Evolutionary conservation across 1,284 basidiomycete species (phyloP).

Genomic region (Leccinum ambiguum): DNA sequence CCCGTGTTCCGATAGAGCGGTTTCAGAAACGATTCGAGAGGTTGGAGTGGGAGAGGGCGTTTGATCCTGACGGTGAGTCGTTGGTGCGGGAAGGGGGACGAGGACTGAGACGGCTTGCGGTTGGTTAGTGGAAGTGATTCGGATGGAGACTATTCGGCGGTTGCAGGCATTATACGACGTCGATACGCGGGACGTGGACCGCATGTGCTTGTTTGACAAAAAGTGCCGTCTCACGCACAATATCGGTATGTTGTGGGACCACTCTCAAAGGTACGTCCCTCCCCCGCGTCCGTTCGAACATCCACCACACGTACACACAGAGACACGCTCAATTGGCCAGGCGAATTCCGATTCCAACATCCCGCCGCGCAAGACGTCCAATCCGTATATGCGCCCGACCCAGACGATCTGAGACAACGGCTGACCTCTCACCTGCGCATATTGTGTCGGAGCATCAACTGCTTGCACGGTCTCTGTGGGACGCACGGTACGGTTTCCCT

Average conservation of each 20-base stretch:
- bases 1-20: slow-evolving; percentile 32
- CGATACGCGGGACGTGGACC: no score
- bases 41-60: slow-evolving; percentile 46
- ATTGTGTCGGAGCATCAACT: slow-evolving; percentile 57
- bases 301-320: slow-evolving; percentile 13
- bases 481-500: slow-evolving; percentile 41
- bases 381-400: slow-evolving; percentile 20
- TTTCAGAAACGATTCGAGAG: slow-evolving; percentile 40
- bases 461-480: slow-evolving; percentile 48
- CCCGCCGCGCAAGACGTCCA: background rate
- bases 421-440: slow-evolving; percentile 36
- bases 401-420: slow-evolving; percentile 28
- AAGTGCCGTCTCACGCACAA: no score
- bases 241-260: slow-evolving; percentile 14
- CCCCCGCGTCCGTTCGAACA: background rate
- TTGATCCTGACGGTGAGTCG: slow-evolving; percentile 52
- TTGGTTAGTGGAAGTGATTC: no score
- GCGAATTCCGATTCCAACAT: slow-evolving; percentile 10
- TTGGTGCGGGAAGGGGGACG: background rate
- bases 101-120: no score
- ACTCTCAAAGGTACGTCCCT: slow-evolving; percentile 36
- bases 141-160: no score
- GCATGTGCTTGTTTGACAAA: no score
- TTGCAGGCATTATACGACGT: no score
- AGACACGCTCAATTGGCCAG: slow-evolving; percentile 31